Conservation (phyloP, 176 grass and related monocot genomes). For the Oryza coarctata region DNA sequence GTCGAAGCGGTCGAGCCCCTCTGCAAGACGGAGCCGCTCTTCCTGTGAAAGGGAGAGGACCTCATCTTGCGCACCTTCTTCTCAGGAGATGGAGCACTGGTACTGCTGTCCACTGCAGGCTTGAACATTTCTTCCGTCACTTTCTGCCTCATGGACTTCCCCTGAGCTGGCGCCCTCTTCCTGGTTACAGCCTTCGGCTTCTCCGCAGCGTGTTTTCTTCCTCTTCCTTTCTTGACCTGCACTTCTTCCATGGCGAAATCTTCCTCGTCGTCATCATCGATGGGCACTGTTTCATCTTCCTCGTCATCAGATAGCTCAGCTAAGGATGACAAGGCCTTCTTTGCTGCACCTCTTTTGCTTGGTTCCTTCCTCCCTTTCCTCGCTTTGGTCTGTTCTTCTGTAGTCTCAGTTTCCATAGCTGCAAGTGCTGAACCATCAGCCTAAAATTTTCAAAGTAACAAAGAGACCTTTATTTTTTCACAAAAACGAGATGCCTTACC, state of each 20-base stretch:
- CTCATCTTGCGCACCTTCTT: slow-evolving; percentile 80
- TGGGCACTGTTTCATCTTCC: background rate
- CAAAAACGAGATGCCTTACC: slow-evolving; percentile 32
- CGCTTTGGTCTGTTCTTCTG: slow-evolving; percentile 11
- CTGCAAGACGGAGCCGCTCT: slow-evolving; percentile 53
- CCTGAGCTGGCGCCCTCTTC: slow-evolving; percentile 43
- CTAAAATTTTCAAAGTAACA: background rate
- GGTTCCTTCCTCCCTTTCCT: slow-evolving; percentile 32
- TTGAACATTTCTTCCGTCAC: slow-evolving; percentile 47
- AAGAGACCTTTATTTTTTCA: background rate
- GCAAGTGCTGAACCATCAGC: slow-evolving; percentile 26
- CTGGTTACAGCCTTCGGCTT: slow-evolving; percentile 19
- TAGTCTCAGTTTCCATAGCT: slow-evolving; percentile 48
- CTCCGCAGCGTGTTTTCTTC: slow-evolving; percentile 44
- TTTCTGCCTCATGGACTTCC: slow-evolving; percentile 35
- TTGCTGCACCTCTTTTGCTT: slow-evolving; percentile 50
- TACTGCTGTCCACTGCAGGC: slow-evolving; percentile 36
- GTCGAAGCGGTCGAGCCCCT: slow-evolving; percentile 16
- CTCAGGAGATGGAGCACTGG: slow-evolving; percentile 44
- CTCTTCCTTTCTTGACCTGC: slow-evolving; percentile 49
- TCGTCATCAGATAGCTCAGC: slow-evolving; percentile 43
- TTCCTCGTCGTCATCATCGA: slow-evolving; percentile 26
- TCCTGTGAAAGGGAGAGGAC: slow-evolving; percentile 76
- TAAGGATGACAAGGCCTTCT: slow-evolving; percentile 28
- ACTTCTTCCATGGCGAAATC: slow-evolving; percentile 30